phyloP scores from a whole-genome alignment of 2,329 filamentous ascomycete species.

The Fusarium dimerum region DNA sequence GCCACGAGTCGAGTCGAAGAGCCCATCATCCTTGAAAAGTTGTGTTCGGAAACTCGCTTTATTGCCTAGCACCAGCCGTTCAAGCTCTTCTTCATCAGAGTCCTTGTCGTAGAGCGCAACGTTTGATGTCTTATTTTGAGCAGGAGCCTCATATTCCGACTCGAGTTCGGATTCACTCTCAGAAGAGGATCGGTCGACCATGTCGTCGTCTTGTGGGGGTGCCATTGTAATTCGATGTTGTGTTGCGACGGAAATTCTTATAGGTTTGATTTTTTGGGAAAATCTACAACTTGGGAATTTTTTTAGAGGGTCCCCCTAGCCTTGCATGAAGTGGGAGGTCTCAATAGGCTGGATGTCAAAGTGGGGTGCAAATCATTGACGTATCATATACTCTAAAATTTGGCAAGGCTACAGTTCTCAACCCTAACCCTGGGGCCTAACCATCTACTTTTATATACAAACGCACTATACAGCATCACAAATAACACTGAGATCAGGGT shows the following conservation, averaged over 20 bases:
- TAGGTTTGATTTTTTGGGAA: conserved; percentile 16
- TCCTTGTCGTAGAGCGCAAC: conserved; percentile 64
- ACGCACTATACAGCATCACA: background rate
- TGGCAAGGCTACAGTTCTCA: conserved; percentile 15
- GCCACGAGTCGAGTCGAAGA: conserved; percentile 33
- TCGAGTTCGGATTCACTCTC: conserved; percentile 33
- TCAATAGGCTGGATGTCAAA: conserved; percentile 15
- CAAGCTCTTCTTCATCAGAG: conserved; percentile 80
- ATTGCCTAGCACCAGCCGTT: conserved; percentile 86
- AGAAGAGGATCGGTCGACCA: conserved; percentile 30
- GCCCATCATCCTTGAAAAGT: conserved; percentile 59
- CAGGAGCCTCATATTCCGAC: conserved; percentile 26
- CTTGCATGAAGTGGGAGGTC: conserved; percentile 24
- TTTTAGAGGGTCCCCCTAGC: conserved; percentile 34
- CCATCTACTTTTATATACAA: background rate
- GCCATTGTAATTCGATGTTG: conserved; percentile 32
- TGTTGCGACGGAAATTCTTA: conserved; percentile 15
- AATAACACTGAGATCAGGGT: background rate
- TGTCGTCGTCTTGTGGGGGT: conserved; percentile 31
- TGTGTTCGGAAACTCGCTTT: conserved; percentile 77
- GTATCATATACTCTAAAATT: background rate
- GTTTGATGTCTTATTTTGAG: conserved; percentile 31
- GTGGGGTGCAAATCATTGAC: conserved; percentile 23
- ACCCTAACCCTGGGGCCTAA: conserved; percentile 13
- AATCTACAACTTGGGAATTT: conserved; percentile 30